Base-by-base conservation (phyloP, 441 rosid species). In the Macaranga tanarius region DNA sequence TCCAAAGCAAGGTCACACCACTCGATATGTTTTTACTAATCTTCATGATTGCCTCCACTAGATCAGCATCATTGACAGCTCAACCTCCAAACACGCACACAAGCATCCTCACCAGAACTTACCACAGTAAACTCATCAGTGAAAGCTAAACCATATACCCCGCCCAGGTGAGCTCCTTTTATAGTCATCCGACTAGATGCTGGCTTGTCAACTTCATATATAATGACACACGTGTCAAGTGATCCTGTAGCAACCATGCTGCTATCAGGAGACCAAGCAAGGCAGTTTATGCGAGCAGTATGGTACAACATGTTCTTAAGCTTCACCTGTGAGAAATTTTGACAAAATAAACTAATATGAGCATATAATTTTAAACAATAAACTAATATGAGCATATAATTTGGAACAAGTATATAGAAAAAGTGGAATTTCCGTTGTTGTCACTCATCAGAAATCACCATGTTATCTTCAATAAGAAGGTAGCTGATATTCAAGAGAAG, bases 51-150 rank as follows among this genome's bases (percentile, higher is more conserved):
- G 54, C 16, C 60, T 63, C 42, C 52, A 5, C 4, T n/a, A 2
- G 17, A 8, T 31, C 51, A 42, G 3, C 67, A 62, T 87, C 73
- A 86, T 59, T 86, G 88, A 9, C 82, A 79, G 73, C 61, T 86
- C 64, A 91, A 71, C 67, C 67, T 86, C 99, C 98, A 95, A 50
- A 92, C 89, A 16, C 98, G 90, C 73, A 95, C 80, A 84, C 96
- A 95, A 23, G 98, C 98, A 88, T 95, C 98, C 88, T 92, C 99
- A 65, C 98, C 99, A 25, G 99, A 95, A 64, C 99, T 92, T 72
- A 85, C 91, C 16, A 92, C 81, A 72, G 81, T 87, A 38, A 73
- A 61, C 34, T 87, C 94, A 67, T 92, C 93, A 42, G 86, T 82
- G 65, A 95, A 95, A 69, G 90, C 90, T 66, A 95, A 81, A 69